Base-by-base conservation (phyloP, 805 yeast species). In the Isabelozyma heimii region DNA sequence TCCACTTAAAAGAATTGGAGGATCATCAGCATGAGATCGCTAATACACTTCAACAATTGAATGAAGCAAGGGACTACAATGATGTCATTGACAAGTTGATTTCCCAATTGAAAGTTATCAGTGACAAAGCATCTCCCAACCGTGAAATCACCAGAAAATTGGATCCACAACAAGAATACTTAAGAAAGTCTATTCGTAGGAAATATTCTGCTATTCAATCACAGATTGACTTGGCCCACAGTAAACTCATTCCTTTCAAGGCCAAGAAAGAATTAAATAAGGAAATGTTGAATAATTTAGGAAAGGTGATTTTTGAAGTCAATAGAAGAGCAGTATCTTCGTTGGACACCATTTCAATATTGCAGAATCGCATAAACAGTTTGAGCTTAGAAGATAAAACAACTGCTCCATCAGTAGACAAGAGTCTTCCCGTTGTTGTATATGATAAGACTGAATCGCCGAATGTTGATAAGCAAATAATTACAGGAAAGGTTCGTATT, bases 161-260 rank as follows among this genome's bases (percentile, higher is more conserved):
- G 27, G 76, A 71, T 45, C 57, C 63, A 14, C 59, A 58, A 8
- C 65, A 61, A 27, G 66, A 62, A 24, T 45, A 52, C 9, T 47
- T 70, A 42, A 64, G 62, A 53, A 55, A 30, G 6, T 52, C 47
- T 0, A 48, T 73, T 17, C 56, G 75, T 15, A 51, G 51, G 37
- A 71, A 70, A 49, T 51, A 67, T 14, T 50, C 52, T 2, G 49
- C 49, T 1, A 60, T 70, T 33, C 54, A 59, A 46, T 37, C 46
- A 10, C 55, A 63, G 9, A 64, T 62, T 37, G 61, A 61, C 13
- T 54, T 64, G 33, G 49, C 69, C 8, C 46, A 60, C 28, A 47
- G 55, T 20, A 55, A 55, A 40, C 49, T 73, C 55, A 59, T 73
- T 51, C 72, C 75, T 1, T 52, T 72, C 8, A 72, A 71, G 46